Percentiles rank a stretch among this genome's conserved stretches.
Evolutionary conservation across 2,329 filamentous ascomycete species (phyloP).

Genomic region (Diaporthe batatas): DNA sequence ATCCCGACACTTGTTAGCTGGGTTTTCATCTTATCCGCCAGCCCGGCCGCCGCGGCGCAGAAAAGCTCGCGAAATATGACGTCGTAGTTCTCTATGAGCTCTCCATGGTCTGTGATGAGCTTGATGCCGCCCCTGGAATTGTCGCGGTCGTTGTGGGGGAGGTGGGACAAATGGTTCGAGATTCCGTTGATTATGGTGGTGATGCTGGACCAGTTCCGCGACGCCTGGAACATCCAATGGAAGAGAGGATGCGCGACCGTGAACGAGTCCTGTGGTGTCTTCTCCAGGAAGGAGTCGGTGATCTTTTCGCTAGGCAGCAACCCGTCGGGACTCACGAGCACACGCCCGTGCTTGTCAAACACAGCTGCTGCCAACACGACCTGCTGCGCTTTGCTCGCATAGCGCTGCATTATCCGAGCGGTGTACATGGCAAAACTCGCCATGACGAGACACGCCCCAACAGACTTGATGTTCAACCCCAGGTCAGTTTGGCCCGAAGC

Average conservation of each 20-base stretch:
- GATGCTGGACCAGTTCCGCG: conserved; percentile 80
- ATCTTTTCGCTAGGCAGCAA: conserved; percentile 80
- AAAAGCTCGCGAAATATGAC: conserved; percentile 86
- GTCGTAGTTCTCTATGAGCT: conserved; percentile 77
- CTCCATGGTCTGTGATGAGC: conserved; percentile 66
- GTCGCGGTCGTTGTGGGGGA: conserved; percentile 57
- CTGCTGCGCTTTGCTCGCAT: conserved; percentile 71
- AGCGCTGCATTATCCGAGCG: conserved; percentile 65
- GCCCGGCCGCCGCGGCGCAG: conserved; percentile 81
- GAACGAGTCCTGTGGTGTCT: conserved; percentile 75
- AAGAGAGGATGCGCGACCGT: conserved; percentile 83
- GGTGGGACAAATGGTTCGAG: conserved; percentile 74
- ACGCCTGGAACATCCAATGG: conserved; percentile 88
- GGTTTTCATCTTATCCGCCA: conserved; percentile 76
- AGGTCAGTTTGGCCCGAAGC: conserved; percentile 32
- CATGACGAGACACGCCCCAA: conserved; percentile 72
- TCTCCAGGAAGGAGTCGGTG: conserved; percentile 80
- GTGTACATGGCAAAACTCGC: conserved; percentile 67
- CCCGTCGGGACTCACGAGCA: conserved; percentile 79
- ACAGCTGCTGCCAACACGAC: conserved; percentile 72
- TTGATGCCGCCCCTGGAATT: conserved; percentile 54
- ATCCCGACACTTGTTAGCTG: conserved; percentile 74
- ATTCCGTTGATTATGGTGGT: conserved; percentile 78
- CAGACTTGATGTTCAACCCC: conserved; percentile 63
- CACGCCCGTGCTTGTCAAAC: conserved; percentile 75